These are phyloP conservation scores for Backusella australiensis DNA, from an alignment of 192 early-diverging fungal genomes.

Conservation along the genomic window DNA sequence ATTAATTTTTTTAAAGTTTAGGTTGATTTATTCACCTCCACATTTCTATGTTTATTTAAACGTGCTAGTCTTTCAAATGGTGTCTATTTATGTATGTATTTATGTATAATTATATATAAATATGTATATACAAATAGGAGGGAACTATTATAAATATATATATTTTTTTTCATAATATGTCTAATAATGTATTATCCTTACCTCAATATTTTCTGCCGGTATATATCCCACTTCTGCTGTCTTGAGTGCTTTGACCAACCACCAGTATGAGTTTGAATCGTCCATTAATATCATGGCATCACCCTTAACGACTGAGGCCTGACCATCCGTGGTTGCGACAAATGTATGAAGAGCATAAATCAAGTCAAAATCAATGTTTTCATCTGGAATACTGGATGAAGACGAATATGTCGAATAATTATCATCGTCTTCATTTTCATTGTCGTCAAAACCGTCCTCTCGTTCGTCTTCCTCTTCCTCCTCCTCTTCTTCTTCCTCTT, in stretches of 20 bases:
- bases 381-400: constrained; percentile 41
- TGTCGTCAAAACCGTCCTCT: constrained; percentile 1
- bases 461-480: constrained; percentile 8
- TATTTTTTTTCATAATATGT: neutral
- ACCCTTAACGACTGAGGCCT: constrained; percentile 72
- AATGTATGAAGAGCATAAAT: constrained; percentile 85
- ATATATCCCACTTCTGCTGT: constrained; percentile 76
- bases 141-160: neutral
- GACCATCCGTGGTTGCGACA: constrained; percentile 77
- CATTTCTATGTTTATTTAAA: constrained; percentile 73
- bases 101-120: neutral
- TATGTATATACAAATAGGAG: neutral
- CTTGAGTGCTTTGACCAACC: constrained; percentile 61
- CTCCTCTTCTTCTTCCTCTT: constrained; percentile 24
- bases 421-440: constrained; percentile 21
- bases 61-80: constrained; percentile 77
- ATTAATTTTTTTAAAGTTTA: constrained; percentile 2
- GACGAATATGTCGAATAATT: constrained; percentile 20
- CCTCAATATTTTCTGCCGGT: constrained; percentile 84
- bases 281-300: constrained; percentile 74
- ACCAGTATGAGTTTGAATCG: constrained; percentile 82
- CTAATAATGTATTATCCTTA: constrained; percentile 20
- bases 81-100: constrained; percentile 43
- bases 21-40: constrained; percentile 41
- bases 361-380: constrained; percentile 65